These are phyloP conservation scores for Manihot esculenta DNA, from an alignment of 441 rosid species.

Conservation along the genomic window DNA sequence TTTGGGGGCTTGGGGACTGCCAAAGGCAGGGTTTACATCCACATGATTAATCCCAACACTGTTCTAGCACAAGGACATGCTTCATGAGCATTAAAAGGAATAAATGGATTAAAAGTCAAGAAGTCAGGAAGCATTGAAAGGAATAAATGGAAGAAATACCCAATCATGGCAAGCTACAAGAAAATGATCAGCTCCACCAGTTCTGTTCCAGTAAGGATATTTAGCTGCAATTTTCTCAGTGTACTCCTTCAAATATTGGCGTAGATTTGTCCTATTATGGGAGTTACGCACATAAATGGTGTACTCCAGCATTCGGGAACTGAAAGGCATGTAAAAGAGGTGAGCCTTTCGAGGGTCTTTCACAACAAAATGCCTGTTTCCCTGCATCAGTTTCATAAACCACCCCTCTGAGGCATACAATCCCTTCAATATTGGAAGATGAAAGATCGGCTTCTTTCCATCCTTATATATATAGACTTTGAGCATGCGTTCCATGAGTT, in stretches of 20 bases:
- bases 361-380: constrained; percentile 43
- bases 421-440: constrained; percentile 74
- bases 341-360: constrained; percentile 59
- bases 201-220: constrained; percentile 60
- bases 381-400: constrained; percentile 70
- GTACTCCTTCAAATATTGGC: constrained; percentile 58
- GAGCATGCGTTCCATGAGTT: constrained; percentile 78
- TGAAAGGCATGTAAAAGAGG: constrained; percentile 78
- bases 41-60: constrained; percentile 3
- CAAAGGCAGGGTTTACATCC: constrained; percentile 8
- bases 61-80: not conserved
- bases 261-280: constrained; percentile 59
- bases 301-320: constrained; percentile 64
- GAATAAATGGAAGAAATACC: constrained; percentile 48
- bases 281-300: constrained; percentile 49
- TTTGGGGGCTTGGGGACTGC: not conserved
- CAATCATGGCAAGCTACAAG: constrained; percentile 88
- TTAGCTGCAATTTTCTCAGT: constrained; percentile 57
- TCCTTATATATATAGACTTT: constrained; percentile 76
- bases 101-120: too few relatives aligned
- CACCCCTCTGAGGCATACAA: constrained; percentile 87
- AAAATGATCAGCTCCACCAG: constrained; percentile 84
- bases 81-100: constrained; percentile 10
- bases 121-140: not conserved
- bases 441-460: constrained; percentile 74